phyloP scores from a whole-genome alignment of 345 rosid species.

The Arabidopsis thaliana region DNA sequence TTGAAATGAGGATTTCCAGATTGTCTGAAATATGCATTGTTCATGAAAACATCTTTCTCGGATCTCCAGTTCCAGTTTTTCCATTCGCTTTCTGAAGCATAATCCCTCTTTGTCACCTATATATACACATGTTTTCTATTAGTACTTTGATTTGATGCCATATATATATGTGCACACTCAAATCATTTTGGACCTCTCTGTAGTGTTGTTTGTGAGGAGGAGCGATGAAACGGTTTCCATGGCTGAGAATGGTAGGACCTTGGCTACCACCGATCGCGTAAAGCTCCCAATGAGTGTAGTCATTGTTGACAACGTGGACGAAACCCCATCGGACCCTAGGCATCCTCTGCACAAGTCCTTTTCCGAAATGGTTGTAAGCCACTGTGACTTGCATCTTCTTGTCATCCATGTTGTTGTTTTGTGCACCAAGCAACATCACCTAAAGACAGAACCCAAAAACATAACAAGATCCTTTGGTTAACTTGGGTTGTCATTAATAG shows the following conservation, averaged over 20 bases:
- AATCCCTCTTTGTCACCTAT: constrained; percentile 67
- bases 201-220: constrained; percentile 44
- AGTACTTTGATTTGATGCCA: neutral
- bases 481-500: neutral
- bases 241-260: constrained; percentile 71
- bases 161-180: neutral
- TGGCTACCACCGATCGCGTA: constrained; percentile 79
- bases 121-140: constrained; percentile 3
- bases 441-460: constrained; percentile 25
- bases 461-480: neutral
- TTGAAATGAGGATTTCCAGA: constrained; percentile 52
- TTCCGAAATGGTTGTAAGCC: constrained; percentile 80
- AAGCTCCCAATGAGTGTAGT: constrained; percentile 77
- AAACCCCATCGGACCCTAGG: constrained; percentile 77
- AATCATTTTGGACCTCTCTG: constrained; percentile 51
- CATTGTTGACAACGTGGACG: constrained; percentile 79
- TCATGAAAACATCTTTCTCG: constrained; percentile 60
- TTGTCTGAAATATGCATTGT: constrained; percentile 60
- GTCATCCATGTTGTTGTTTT: constrained; percentile 49
- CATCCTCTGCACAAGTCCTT: constrained; percentile 79
- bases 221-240: constrained; percentile 80
- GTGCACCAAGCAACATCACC: constrained; percentile 76
- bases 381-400: constrained; percentile 66
- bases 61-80: constrained; percentile 74
- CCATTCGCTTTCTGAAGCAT: constrained; percentile 56